Evolutionary conservation across 139 green algal species (phyloP), one percentile per base, ranked within the genome.

Genomic region (Volvox africanus): DNA sequence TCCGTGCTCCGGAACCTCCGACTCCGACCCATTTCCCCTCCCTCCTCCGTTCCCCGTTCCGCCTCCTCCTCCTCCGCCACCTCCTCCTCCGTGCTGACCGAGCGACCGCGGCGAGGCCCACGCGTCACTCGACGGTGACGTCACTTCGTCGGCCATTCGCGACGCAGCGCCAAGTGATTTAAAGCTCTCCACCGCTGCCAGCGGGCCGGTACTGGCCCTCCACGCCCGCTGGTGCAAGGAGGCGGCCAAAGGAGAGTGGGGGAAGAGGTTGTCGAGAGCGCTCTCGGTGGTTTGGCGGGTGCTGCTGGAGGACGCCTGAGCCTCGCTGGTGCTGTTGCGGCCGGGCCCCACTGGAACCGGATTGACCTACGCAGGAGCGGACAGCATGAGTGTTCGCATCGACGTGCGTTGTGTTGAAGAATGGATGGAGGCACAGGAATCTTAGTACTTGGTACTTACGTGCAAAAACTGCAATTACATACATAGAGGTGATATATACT

Each of bases 81-180:
- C 71, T 14, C 24, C 71, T 21, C 71, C 71, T n/a, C 28, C 44
- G 44, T 55, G 44, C 5, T 14, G 5, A 5, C 44, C 32, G 18
- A 30, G 14, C 17, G 75, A 61, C 30, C 33, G 75, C 3, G 32
- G 32, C 14, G 75, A 81, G 75, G 18, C n/a, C 75, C 75, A 81
- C 26, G 75, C 21, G n/a, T 81, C 75, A 24, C 75, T 81, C 32
- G 75, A 81, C 75, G 75, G 75, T 35, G 75, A 81, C 30, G 75
- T 81, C 18, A 55, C 30, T 26, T 81, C 75, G 30, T 81, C 75
- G 17, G 18, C 75, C 32, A 20, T 2, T 30, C 75, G n/a, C 32
- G 75, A 81, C 33, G 75, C 18, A 33, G 32, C 19, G 3, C 33
- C 33, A 11, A 81, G 32, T 2, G 75, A 61, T 35, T 55, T 81